A percentile compares a stretch with the other conserved stretches of the same genome.
Conservation (phyloP, 495 filamentous ascomycete genomes). For the Rusavskia elegans region DNA sequence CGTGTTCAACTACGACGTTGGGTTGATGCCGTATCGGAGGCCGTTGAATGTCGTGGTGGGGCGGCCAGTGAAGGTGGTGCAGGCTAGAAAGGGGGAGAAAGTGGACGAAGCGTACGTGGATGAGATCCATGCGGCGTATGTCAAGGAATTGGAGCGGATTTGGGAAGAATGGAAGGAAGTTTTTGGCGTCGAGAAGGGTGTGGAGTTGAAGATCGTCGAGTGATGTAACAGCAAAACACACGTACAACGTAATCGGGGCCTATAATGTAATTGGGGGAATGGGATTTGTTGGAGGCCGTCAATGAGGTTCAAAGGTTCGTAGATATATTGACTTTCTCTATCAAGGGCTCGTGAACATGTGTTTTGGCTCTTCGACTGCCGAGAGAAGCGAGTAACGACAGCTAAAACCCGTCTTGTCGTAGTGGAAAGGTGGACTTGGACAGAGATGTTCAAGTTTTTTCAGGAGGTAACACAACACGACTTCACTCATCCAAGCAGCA, state of each 20-base stretch:
- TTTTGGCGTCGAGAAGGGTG: conserved; percentile 54
- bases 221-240: conserved; percentile 17
- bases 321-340: too few relatives aligned
- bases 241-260: conserved; percentile 8
- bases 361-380: too few relatives aligned
- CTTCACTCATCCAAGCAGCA: background rate
- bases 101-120: conserved; percentile 64
- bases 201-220: conserved; percentile 65
- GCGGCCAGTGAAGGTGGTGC: conserved; percentile 53
- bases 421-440: too few relatives aligned
- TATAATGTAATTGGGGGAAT: background rate
- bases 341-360: too few relatives aligned
- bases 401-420: too few relatives aligned
- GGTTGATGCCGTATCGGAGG: conserved; percentile 80
- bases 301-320: too few relatives aligned
- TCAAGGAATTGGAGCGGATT: conserved; percentile 59
- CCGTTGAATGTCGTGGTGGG: conserved; percentile 83
- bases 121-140: conserved; percentile 60
- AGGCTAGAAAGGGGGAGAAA: conserved; percentile 35
- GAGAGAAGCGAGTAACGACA: too few relatives aligned
- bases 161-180: conserved; percentile 84
- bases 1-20: conserved; percentile 95
- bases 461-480: too few relatives aligned
- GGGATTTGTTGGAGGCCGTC: background rate
- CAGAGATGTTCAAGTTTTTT: too few relatives aligned